These are phyloP conservation scores for Gracilaria domingensis DNA, from an alignment of 23 red algal species.

Conservation along the genomic window DNA sequence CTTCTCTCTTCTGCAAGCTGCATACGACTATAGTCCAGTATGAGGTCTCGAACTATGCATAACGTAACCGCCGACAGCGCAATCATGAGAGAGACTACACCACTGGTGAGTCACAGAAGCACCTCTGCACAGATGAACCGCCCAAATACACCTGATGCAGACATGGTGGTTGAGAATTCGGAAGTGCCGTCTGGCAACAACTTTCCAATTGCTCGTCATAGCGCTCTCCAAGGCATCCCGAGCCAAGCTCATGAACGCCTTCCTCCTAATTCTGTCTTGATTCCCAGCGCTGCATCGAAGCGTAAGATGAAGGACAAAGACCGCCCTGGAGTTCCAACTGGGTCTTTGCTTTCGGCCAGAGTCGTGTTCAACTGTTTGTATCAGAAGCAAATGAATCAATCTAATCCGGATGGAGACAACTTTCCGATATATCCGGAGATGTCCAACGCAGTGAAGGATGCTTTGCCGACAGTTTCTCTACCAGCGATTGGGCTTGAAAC, in stretches of 20 bases:
- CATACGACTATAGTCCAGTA: background rate
- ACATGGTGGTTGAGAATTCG: background rate
- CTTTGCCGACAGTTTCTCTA: background rate
- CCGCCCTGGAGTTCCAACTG: background rate
- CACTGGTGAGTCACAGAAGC: background rate
- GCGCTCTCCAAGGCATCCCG: background rate
- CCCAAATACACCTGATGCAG: background rate
- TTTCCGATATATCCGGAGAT: slow-evolving; percentile 7
- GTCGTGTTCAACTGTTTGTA: slow-evolving; percentile 1
- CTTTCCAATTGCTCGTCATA: background rate
- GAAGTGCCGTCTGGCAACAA: background rate
- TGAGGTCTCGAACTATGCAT: background rate
- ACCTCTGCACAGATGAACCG: background rate
- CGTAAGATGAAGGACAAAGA: background rate
- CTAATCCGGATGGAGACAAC: background rate
- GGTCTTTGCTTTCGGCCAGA: background rate
- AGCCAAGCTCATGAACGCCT: background rate
- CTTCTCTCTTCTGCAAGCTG: background rate
- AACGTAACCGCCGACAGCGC: background rate
- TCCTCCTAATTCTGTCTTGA: background rate
- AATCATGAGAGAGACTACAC: background rate
- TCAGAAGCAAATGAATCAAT: background rate
- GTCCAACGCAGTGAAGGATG: background rate
- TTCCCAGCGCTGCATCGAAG: background rate
- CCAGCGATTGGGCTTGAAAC: background rate